Evolutionary conservation across 495 filamentous ascomycete species (phyloP).

Genomic region (Neurospora sp.): DNA sequence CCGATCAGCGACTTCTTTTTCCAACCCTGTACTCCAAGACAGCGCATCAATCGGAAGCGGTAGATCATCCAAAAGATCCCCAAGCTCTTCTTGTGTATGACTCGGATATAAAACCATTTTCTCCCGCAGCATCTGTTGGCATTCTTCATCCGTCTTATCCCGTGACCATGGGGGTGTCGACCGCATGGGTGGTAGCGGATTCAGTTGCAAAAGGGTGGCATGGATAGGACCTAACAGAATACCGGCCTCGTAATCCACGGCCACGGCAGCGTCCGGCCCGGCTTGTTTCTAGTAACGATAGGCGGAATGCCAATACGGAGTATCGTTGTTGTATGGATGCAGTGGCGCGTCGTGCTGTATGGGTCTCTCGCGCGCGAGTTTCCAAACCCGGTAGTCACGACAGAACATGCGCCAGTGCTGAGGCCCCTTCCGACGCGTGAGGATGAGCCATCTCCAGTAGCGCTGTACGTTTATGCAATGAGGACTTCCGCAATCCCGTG

Average conservation of each 20-base stretch:
- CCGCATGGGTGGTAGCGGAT: background rate
- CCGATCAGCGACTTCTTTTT: background rate
- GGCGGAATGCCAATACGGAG: background rate
- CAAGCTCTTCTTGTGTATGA: background rate
- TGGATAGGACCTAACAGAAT: fast-evolving
- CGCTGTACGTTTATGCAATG: background rate
- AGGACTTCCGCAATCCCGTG: background rate
- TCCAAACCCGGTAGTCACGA: background rate
- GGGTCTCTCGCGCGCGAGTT: background rate
- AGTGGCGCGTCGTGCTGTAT: background rate
- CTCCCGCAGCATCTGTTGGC: background rate
- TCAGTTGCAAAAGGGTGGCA: background rate
- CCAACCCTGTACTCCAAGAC: background rate
- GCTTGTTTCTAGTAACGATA: background rate
- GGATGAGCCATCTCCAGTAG: background rate
- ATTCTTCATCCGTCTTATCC: background rate
- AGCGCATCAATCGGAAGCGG: background rate
- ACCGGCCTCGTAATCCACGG: background rate
- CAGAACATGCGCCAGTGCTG: background rate
- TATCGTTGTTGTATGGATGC: background rate
- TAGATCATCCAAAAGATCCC: background rate
- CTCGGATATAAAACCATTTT: background rate
- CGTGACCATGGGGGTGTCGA: background rate
- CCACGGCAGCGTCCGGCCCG: background rate
- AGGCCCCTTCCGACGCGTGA: background rate